Evolutionary conservation across 2,329 filamentous ascomycete genomes (phyloP).

Genomic region (Colletotrichum lini): DNA sequence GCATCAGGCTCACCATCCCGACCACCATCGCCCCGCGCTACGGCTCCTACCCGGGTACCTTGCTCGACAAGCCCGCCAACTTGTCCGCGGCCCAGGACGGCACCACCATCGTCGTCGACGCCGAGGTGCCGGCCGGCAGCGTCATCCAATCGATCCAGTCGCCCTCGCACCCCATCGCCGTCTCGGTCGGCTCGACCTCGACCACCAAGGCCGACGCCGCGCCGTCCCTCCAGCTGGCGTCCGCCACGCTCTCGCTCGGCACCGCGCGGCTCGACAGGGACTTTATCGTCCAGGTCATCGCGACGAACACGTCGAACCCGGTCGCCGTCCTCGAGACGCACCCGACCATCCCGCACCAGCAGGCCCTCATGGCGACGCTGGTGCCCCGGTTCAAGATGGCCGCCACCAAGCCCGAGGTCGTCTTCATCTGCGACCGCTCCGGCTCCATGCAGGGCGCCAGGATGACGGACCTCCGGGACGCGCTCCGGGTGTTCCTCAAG

Average conservation of each 20-base stretch:
- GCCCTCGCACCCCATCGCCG: constrained; percentile 76
- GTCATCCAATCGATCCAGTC: constrained; percentile 75
- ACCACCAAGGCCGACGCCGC: constrained; percentile 56
- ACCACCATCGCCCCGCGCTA: constrained; percentile 78
- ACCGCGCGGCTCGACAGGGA: constrained; percentile 71
- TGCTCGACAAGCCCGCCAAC: constrained; percentile 44
- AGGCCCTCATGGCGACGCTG: constrained; percentile 78
- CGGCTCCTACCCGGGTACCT: constrained; percentile 60
- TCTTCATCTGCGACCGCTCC: constrained; percentile 81
- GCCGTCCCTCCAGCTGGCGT: constrained; percentile 72
- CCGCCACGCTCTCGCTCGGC: constrained; percentile 70
- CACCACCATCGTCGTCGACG: constrained; percentile 52
- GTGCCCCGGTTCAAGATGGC: constrained; percentile 79
- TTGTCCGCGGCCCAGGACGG: constrained; percentile 37
- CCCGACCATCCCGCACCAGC: constrained; percentile 70
- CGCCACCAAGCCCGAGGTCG: constrained; percentile 69
- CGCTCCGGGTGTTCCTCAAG: constrained; percentile 75
- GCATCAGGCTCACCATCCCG: constrained; percentile 78
- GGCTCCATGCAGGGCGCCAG: constrained; percentile 72
- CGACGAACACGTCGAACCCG: constrained; percentile 72
- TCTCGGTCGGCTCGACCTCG: constrained; percentile 74
- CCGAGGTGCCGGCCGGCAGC: constrained; percentile 65
- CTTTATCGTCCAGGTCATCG: constrained; percentile 76
- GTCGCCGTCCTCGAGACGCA: constrained; percentile 77
- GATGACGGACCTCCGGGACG: constrained; percentile 67